Conservation (phyloP, 345 rosid species). For the Brassica cretica region DNA sequence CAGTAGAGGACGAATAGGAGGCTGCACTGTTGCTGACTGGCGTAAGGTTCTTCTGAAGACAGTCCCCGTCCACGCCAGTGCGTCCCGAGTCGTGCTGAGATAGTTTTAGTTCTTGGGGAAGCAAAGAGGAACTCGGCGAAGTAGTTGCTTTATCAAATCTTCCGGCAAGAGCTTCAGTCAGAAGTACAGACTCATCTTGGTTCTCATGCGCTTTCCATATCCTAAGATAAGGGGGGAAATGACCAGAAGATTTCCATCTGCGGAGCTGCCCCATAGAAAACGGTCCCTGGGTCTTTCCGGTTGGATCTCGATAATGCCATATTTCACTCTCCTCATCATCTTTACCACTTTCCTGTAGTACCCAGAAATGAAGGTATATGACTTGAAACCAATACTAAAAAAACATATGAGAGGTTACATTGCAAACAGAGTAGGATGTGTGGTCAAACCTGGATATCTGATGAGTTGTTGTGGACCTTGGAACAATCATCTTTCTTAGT, state of each 20-base stretch:
- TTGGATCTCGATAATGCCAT: background rate
- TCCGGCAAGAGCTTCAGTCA: background rate
- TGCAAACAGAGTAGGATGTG: background rate
- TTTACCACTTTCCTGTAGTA: background rate
- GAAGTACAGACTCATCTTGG: background rate
- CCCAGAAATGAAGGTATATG: background rate
- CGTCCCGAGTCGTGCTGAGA: background rate
- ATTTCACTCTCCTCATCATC: background rate
- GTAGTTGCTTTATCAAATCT: background rate
- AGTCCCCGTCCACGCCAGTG: background rate
- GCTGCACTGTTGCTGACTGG: background rate
- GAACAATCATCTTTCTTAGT: background rate
- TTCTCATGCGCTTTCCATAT: background rate
- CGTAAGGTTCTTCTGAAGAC: background rate
- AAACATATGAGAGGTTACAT: background rate
- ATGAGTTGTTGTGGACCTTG: background rate
- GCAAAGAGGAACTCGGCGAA: background rate
- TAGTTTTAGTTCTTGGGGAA: background rate
- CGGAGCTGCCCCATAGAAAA: background rate
- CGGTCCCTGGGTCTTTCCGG: background rate
- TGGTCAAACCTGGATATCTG: background rate
- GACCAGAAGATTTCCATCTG: background rate
- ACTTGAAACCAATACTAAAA: background rate
- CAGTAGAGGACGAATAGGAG: background rate
- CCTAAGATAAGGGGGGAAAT: background rate